phyloP scores from a whole-genome alignment of 768 basidiomycete species.

The Naganishia friedmannii region DNA sequence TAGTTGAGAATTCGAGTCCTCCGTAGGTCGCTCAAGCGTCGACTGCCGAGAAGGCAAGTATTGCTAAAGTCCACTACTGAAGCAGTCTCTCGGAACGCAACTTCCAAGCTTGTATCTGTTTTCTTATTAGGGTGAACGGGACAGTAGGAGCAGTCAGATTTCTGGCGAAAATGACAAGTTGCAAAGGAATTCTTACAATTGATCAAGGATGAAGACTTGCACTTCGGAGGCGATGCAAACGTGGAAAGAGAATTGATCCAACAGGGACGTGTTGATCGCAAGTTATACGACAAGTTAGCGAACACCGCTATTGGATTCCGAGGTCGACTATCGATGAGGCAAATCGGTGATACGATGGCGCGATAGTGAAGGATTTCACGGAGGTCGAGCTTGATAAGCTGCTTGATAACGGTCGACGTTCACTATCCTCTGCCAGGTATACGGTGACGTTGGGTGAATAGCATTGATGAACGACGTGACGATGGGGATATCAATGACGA shows the following conservation, averaged over 20 bases:
- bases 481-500: neutral
- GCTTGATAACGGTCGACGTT: neutral
- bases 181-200: neutral
- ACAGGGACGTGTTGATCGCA: too few relatives aligned
- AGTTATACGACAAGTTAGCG: too few relatives aligned
- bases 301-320: neutral
- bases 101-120: too few relatives aligned
- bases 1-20: neutral
- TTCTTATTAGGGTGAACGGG: too few relatives aligned
- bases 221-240: too few relatives aligned
- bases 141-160: neutral
- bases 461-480: neutral
- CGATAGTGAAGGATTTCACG: neutral
- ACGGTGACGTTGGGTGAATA: neutral
- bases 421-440: neutral
- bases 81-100: too few relatives aligned
- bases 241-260: too few relatives aligned
- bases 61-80: too few relatives aligned
- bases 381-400: too few relatives aligned
- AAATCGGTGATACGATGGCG: neutral
- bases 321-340: neutral
- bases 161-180: neutral
- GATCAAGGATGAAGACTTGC: neutral
- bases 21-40: neutral
- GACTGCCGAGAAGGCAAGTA: too few relatives aligned